Percentiles rank a stretch among this genome's conserved stretches.
These are phyloP conservation scores for Plasmodium chabaudi DNA, from an alignment of 169 alveolate species.

Conservation along the genomic window DNA sequence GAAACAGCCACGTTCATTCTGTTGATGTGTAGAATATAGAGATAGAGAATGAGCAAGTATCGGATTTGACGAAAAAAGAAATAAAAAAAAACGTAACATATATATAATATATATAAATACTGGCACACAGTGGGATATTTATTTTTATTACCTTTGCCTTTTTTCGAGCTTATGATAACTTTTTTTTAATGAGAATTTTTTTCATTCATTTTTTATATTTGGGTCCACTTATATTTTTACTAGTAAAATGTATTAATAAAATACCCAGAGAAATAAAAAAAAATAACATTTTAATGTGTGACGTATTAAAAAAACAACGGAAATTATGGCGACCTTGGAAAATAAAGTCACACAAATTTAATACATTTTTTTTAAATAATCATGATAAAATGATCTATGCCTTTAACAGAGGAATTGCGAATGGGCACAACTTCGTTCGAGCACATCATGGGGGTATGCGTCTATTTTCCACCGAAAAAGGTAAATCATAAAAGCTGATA, in stretches of 20 bases:
- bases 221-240: slow-evolving; percentile 11
- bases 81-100: no score
- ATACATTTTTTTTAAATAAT: background rate
- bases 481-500: background rate
- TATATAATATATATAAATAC: no score
- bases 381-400: background rate
- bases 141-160: no score
- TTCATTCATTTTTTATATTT: background rate
- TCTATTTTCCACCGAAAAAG: no score
- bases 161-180: no score
- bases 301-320: slow-evolving; percentile 1
- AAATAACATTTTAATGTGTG: background rate
- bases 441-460: no score
- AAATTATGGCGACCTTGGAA: background rate
- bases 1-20: no score
- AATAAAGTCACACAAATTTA: background rate
- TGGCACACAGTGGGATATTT: no score
- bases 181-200: slow-evolving; percentile 21
- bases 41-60: no score
- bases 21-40: no score
- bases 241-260: slow-evolving; percentile 46
- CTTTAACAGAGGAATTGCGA: background rate
- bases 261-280: background rate
- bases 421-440: no score
- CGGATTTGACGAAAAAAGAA: no score